A percentile compares a stretch with the other conserved stretches of the same genome.
These are phyloP conservation scores for Nannochloropsis salina DNA, from an alignment of 108 stramenopile species.

Conservation along the genomic window DNA sequence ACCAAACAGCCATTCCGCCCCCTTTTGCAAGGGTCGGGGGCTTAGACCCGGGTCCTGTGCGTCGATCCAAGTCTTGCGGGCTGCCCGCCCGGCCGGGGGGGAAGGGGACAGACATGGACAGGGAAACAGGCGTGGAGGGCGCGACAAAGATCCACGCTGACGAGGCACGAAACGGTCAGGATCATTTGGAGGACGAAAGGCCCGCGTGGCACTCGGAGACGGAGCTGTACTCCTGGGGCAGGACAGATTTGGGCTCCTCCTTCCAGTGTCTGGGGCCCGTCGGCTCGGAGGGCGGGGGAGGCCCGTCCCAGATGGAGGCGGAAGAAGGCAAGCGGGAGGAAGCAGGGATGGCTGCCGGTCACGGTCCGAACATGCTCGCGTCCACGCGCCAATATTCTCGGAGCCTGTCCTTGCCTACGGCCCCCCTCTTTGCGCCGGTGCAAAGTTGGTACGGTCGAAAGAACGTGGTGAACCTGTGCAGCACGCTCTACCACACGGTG, in stretches of 20 bases:
- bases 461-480: conserved; percentile 28
- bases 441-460: background rate
- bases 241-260: background rate
- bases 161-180: background rate
- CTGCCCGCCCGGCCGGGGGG: background rate
- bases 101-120: background rate
- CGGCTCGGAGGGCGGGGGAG: background rate
- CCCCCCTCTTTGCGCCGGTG: background rate
- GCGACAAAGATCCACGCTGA: background rate
- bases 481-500: conserved; percentile 45
- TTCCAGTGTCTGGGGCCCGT: background rate
- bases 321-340: background rate
- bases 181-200: background rate
- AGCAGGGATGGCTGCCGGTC: background rate
- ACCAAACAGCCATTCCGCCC: background rate
- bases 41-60: background rate
- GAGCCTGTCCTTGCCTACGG: background rate
- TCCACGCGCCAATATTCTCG: no score
- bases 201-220: background rate
- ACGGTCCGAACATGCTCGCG: no score
- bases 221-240: background rate
- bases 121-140: background rate
- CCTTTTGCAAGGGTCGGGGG: background rate
- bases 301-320: background rate
- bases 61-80: background rate